These are phyloP conservation scores for Podila verticillata DNA, from an alignment of 192 early-diverging fungal genomes.

Conservation along the genomic window DNA sequence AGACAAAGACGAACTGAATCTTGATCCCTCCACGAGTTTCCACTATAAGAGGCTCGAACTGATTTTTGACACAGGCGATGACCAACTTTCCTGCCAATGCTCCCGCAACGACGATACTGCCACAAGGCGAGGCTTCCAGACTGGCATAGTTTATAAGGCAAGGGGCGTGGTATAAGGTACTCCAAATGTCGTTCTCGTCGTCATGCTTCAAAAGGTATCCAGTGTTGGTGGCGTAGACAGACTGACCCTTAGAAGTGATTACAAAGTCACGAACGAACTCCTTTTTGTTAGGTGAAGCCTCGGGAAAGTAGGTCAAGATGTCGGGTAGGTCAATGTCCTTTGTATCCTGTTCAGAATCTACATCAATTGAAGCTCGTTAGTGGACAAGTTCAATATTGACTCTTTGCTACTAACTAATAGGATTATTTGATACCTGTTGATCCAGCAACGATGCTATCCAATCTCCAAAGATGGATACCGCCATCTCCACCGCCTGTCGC, in stretches of 20 bases:
- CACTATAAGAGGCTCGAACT: slow-evolving; percentile 50
- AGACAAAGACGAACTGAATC: slow-evolving; percentile 45
- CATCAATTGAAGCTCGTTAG: slow-evolving; percentile 10
- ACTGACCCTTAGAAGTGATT: slow-evolving; percentile 19
- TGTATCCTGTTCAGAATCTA: slow-evolving; percentile 41
- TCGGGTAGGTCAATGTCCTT: slow-evolving; percentile 40
- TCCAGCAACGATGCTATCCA: slow-evolving; percentile 60
- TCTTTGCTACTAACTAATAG: neutral
- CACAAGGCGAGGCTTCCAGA: slow-evolving; percentile 61
- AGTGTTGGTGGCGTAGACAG: slow-evolving; percentile 23
- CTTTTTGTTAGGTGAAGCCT: slow-evolving; percentile 18
- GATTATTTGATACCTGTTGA: slow-evolving; percentile 53
- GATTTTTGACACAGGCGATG: slow-evolving; percentile 53
- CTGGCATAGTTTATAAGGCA: slow-evolving; percentile 63
- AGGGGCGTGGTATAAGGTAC: slow-evolving; percentile 41
- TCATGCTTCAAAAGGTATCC: slow-evolving; percentile 55
- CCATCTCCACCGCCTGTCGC: slow-evolving; percentile 86
- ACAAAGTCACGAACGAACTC: slow-evolving; percentile 47
- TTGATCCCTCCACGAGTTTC: slow-evolving; percentile 42
- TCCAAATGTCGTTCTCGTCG: slow-evolving; percentile 37
- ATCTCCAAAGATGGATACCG: slow-evolving; percentile 79
- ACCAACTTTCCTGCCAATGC: slow-evolving; percentile 63
- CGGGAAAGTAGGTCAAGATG: slow-evolving; percentile 23
- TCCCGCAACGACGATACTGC: slow-evolving; percentile 62
- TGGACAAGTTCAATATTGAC: neutral